Evolutionary conservation across 2,329 filamentous ascomycete species (phyloP), one percentile per base, ranked within the genome.

Genomic region (Trichoderma sp.): DNA sequence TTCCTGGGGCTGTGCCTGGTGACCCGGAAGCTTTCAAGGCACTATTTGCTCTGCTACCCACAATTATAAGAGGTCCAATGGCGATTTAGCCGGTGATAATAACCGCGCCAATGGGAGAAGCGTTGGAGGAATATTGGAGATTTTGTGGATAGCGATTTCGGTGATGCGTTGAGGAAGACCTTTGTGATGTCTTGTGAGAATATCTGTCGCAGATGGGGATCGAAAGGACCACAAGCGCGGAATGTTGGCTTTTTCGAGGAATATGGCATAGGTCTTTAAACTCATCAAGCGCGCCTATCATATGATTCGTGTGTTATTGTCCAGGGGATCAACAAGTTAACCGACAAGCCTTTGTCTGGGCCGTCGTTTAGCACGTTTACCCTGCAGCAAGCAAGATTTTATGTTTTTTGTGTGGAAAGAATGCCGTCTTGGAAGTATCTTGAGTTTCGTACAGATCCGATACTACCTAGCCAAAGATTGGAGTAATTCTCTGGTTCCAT

Each of bases 81-180:
- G 37, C 51, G 49, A 30, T 68, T 68, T 68, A 68, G 28, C 66
- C 66, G 66, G 56, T 16, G 26, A 61, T 32, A 68, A 63, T 63
- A 68, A n/a, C 66, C 66, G 66, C 66, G n/a, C 66, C 66, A 68
- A 68, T 68, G n/a, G 59, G 66, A 63, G 58, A 34, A 49, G 49
- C 51, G 28, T 5, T 43, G 58, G 58, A 49, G 34, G 43, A 55
- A 24, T 34, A 34, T 30, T 56, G 51, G 63, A 56, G 52, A 58
- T 46, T 37, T 14, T 28, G 37, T n/a, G 26, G 28, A 28, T 55
- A 43, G 63, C 52, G 63, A 49, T 34, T 66, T 58, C 63, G 52
- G 63, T 66, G 51, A 30, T 58, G 60, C 16, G 18, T 21, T 37
- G 49, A 21, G 59, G 21, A 14, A 61, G 13, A 61, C 10, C 2